Conservation (phyloP, 192 early-diverging fungal genomes). For the Linnemannia elongata region DNA sequence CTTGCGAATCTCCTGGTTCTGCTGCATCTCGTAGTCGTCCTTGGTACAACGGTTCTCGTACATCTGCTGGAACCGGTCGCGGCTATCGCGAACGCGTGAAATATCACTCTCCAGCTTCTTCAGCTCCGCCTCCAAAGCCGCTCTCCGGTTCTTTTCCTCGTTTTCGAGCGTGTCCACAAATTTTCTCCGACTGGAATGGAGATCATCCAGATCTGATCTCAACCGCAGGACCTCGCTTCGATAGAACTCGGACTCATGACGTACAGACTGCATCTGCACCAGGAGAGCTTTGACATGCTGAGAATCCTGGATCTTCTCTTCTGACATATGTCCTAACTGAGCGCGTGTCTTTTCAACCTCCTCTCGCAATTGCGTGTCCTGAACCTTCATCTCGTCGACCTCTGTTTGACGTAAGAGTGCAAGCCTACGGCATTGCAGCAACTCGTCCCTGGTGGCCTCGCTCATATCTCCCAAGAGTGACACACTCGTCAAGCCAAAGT, state of each 20-base stretch:
- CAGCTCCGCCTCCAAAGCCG: constrained; percentile 37
- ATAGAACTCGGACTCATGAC: constrained; percentile 21
- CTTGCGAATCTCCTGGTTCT: constrained; percentile 61
- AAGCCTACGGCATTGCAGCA: constrained; percentile 33
- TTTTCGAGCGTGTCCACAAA: constrained; percentile 37
- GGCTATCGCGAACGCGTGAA: constrained; percentile 32
- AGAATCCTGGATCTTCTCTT: constrained; percentile 46
- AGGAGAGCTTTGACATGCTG: constrained; percentile 21
- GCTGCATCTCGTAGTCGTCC: constrained; percentile 51
- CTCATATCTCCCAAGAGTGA: constrained; percentile 24
- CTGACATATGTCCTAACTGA: constrained; percentile 34
- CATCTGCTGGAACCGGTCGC: constrained; percentile 46
- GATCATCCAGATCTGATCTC: constrained; percentile 33
- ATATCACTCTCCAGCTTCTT: constrained; percentile 50
- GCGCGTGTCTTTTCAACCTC: constrained; percentile 30
- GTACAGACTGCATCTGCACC: constrained; percentile 32
- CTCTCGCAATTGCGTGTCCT: constrained; percentile 20
- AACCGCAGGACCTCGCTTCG: constrained; percentile 17
- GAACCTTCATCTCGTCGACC: constrained; percentile 32
- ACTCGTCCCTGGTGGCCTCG: constrained; percentile 34
- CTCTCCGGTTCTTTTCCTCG: constrained; percentile 43
- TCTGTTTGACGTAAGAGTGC: constrained; percentile 34
- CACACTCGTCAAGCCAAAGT: neutral
- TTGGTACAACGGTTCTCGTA: constrained; percentile 46
- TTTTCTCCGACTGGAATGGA: constrained; percentile 33